Evolutionary conservation across 768 basidiomycete species (phyloP), one percentile per base, ranked within the genome.

Genomic region (Phylloporus scabripes): DNA sequence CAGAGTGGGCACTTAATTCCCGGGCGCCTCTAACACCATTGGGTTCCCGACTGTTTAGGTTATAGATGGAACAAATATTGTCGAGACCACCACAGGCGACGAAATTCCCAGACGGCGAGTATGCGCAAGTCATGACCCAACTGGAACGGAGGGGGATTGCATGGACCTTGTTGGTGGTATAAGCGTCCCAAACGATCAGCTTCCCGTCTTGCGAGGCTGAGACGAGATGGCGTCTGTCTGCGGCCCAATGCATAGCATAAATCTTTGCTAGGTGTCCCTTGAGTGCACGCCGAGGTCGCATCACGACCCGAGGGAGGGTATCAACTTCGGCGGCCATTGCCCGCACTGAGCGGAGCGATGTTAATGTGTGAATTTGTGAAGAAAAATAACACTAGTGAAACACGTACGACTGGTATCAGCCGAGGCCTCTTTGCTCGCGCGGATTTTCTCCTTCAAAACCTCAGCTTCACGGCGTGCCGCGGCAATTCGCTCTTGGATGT

Each of bases 81-180:
- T 99, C 95, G 49, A 99, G 80, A 69, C 95, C 95, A 70, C 96
- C 95, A 60, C 96, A 98, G 31, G 96, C 96, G 54, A 99, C 96
- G 57, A 89, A 96, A 69, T 90, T 94, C 43, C 96, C 95, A 15
- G 90, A 91, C 5, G 96, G 95, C 18, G 96, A 86, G 71, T 97
- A 98, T 44, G 95, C 95, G 67, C 95, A 99, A 45, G 95, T 99
- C 95, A 99, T 99, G 72, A 99, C 95, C 95, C 95, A 99, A 64
- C 90, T 92, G 40, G 93, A 96, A 45, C 95, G 85, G 41, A 99
- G 76, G 44, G 95, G 95, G 67, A 99, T 99, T 59, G 95, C 95
- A 65, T 99, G 96, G 52, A 99, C 95, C 76, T 99, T 99, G 80
- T 99, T 99, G 50, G 94, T 96, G n/a, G 95, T 98, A 72, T 98